phyloP scores from a whole-genome alignment of 148 eudicot species.

The Spergularia marina region DNA sequence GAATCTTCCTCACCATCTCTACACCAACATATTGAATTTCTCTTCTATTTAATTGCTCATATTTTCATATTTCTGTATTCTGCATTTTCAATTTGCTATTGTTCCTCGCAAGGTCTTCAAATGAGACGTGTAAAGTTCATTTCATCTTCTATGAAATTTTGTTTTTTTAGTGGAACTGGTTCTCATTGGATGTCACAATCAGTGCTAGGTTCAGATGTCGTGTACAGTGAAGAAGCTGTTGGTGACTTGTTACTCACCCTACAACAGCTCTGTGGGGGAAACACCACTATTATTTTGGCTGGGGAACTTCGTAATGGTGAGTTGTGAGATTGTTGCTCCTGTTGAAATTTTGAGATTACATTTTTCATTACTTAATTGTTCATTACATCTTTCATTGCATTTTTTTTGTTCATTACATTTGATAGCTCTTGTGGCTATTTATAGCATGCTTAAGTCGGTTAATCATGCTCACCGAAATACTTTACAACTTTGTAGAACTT shows the following conservation, averaged over 20 bases:
- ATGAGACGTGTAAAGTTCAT: background rate
- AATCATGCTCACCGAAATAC: no score
- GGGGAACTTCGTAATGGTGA: conserved; percentile 94
- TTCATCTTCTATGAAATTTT: background rate
- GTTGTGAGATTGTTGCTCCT: background rate
- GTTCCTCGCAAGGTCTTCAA: background rate
- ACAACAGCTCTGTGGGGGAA: conserved; percentile 48
- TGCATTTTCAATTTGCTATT: background rate
- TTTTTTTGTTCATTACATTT: no score
- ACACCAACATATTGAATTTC: no score
- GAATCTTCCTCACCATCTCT: no score
- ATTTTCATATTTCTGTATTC: no score
- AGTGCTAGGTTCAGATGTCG: conserved; percentile 83
- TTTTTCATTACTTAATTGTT: no score
- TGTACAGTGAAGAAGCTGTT: conserved; percentile 84
- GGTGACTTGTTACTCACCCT: conserved; percentile 64
- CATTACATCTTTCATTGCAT: no score
- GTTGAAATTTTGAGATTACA: no score
- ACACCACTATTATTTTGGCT: conserved; percentile 75
- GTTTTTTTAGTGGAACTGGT: background rate
- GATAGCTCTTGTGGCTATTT: no score
- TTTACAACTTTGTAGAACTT: no score
- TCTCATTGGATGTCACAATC: background rate
- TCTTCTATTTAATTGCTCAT: no score
- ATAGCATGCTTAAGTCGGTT: no score